Conservation (phyloP, 176 grass and related monocot genomes). For the Oryza punctata region DNA sequence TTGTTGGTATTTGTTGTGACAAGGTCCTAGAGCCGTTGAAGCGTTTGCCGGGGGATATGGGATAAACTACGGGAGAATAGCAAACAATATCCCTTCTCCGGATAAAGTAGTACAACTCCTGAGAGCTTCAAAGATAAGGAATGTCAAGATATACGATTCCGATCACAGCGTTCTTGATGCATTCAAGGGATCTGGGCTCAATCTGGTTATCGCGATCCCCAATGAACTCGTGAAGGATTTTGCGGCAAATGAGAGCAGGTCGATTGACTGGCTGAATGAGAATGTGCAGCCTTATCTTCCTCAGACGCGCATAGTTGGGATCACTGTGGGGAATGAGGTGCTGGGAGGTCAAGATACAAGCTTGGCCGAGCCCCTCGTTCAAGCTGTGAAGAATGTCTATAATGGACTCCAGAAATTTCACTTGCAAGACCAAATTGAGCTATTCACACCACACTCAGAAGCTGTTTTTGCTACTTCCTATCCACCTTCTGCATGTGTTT, state of each 20-base stretch:
- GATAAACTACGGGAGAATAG: slow-evolving; percentile 92
- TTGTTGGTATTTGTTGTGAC: slow-evolving; percentile 34
- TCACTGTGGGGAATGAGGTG: slow-evolving; percentile 95
- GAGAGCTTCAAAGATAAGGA: slow-evolving; percentile 80
- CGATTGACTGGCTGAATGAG: slow-evolving; percentile 83
- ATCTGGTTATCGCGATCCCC: slow-evolving; percentile 63
- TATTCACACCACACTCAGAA: slow-evolving; percentile 83
- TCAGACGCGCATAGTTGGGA: slow-evolving; percentile 62
- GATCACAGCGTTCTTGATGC: slow-evolving; percentile 81
- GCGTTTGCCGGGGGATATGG: slow-evolving; percentile 81
- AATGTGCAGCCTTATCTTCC: slow-evolving; percentile 87
- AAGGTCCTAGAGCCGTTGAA: slow-evolving; percentile 48
- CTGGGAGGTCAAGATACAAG: slow-evolving; percentile 71
- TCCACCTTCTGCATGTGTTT: slow-evolving; percentile 85
- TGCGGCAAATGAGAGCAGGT: slow-evolving; percentile 58
- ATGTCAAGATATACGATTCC: slow-evolving; percentile 88
- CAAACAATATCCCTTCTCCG: slow-evolving; percentile 80
- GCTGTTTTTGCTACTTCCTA: slow-evolving; percentile 87
- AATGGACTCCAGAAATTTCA: slow-evolving; percentile 66
- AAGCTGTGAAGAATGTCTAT: slow-evolving; percentile 84
- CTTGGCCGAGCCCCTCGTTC: slow-evolving; percentile 66
- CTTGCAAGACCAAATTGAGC: slow-evolving; percentile 61
- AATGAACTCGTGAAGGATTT: slow-evolving; percentile 74
- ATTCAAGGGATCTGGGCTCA: slow-evolving; percentile 84
- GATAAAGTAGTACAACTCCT: slow-evolving; percentile 84